A percentile compares a stretch with the other conserved stretches of the same genome.
phyloP scores from a whole-genome alignment of 1,284 basidiomycete species.

The Cutaneotrichosporon cavernicola region DNA sequence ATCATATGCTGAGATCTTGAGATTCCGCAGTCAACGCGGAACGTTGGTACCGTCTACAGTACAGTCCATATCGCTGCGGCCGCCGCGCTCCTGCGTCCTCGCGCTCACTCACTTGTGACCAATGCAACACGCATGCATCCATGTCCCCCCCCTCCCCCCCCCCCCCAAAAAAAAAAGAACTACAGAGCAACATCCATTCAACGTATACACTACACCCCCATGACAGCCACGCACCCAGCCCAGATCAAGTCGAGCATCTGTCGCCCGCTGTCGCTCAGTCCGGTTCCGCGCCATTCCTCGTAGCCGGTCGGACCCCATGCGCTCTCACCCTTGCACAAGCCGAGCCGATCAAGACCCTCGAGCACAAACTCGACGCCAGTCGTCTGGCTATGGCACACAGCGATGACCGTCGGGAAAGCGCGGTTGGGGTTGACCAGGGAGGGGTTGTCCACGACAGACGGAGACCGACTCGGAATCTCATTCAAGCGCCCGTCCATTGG shows the following conservation, averaged over 20 bases:
- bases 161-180: background rate
- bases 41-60: no score
- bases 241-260: conserved; percentile 49
- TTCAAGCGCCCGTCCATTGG: conserved; percentile 9
- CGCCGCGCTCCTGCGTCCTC: background rate
- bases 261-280: conserved; percentile 48
- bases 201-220: conserved; percentile 37
- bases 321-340: conserved; percentile 49
- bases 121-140: conserved; percentile 5
- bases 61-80: no score
- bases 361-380: conserved; percentile 54
- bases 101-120: background rate
- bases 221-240: conserved; percentile 49
- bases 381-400: conserved; percentile 50
- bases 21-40: no score
- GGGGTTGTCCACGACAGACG: conserved; percentile 9
- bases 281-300: conserved; percentile 53
- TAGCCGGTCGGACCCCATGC: conserved; percentile 54
- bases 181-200: conserved; percentile 5
- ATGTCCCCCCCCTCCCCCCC: no score
- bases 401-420: conserved; percentile 52
- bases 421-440: conserved; percentile 27
- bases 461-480: conserved; percentile 12
- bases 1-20: no score
- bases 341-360: conserved; percentile 51